A percentile compares a stretch with the other conserved stretches of the same genome.
phyloP scores from a whole-genome alignment of 1,284 basidiomycete genomes.

The Sanghuangporus sanghuang region DNA sequence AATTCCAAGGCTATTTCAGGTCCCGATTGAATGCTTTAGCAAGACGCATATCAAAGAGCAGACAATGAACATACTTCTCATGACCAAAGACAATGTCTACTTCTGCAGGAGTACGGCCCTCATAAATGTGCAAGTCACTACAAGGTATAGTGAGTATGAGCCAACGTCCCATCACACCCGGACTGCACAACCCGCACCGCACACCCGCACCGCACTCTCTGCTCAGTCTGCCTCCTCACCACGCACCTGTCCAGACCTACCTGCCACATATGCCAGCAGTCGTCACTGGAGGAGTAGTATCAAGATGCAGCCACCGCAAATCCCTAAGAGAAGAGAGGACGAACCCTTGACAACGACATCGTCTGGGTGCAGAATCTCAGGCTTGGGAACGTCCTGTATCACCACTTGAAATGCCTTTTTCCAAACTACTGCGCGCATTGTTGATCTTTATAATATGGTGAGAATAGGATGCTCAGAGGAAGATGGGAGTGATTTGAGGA shows the following conservation, averaged over 20 bases:
- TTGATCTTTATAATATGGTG: neutral
- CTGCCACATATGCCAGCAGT: conserved; percentile 49
- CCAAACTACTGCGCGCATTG: conserved; percentile 49
- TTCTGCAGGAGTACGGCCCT: conserved; percentile 46
- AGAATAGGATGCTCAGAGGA: neutral
- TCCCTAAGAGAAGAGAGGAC: neutral
- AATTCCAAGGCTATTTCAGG: conserved; percentile 38
- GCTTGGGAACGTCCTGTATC: conserved; percentile 38
- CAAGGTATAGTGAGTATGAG: neutral
- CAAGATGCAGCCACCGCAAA: neutral
- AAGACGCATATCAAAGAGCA: neutral
- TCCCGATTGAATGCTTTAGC: neutral
- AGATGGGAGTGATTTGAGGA: neutral
- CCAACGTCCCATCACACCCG: too few species aligned
- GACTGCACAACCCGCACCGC: neutral
- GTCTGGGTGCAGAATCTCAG: conserved; percentile 43
- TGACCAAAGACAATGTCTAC: conserved; percentile 48
- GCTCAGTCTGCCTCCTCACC: neutral
- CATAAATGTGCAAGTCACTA: conserved; percentile 51
- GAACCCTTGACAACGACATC: conserved; percentile 44
- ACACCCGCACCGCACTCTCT: neutral
- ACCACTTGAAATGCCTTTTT: conserved; percentile 42
- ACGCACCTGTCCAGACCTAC: conserved; percentile 20
- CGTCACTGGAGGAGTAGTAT: conserved; percentile 33
- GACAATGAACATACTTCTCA: conserved; percentile 36